Evolutionary conservation across 345 rosid species (phyloP).

Genomic region (Melaleuca quinquenervia): DNA sequence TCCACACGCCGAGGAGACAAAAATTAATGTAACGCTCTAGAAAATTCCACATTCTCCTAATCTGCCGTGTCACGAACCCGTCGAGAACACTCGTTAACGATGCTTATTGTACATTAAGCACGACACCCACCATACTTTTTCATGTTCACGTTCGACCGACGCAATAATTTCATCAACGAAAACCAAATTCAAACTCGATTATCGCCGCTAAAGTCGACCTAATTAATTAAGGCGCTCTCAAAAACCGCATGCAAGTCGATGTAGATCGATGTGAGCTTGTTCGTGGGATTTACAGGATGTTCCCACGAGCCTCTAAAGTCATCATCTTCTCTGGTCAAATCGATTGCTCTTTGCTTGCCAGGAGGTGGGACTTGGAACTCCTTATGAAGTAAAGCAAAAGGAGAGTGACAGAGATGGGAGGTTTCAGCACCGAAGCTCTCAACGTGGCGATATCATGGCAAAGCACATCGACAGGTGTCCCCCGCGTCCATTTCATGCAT

Average conservation of each 20-base stretch:
- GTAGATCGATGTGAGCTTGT: neutral
- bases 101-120: neutral
- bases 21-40: no score
- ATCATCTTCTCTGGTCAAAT: no score
- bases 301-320: neutral
- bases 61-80: no score
- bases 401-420: neutral
- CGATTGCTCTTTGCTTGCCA: no score
- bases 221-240: neutral
- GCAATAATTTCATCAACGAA: fast-evolving
- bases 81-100: no score
- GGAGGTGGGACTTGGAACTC: neutral
- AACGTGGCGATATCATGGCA: neutral
- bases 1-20: no score
- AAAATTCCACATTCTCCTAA: no score
- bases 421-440: neutral
- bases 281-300: neutral
- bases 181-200: neutral
- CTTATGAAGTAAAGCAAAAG: neutral
- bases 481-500: neutral
- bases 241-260: neutral
- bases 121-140: neutral
- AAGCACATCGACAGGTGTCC: neutral
- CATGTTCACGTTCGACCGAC: neutral
- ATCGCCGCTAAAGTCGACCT: fast-evolving